A percentile compares a stretch with the other conserved stretches of the same genome.
phyloP scores from a whole-genome alignment of 345 rosid species.

The Citrus sp. region DNA sequence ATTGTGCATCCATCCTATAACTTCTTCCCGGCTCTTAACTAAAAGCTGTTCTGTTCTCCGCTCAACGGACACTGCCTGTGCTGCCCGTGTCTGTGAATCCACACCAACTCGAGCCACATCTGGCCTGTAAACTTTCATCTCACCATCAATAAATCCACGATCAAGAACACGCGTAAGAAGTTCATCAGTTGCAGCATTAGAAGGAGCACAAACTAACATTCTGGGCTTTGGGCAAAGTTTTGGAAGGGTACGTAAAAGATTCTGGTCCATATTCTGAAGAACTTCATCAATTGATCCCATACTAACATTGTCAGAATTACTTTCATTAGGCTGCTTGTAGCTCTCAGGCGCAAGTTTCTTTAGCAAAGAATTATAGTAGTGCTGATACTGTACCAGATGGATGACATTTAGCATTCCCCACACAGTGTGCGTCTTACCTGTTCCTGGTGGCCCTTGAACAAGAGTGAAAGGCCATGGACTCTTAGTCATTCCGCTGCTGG shows the following conservation, averaged over 20 bases:
- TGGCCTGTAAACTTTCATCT: conserved; percentile 95
- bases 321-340: conserved; percentile 78
- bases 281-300: conserved; percentile 96
- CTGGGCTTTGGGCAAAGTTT: conserved; percentile 96
- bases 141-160: conserved; percentile 99
- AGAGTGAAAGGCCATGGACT: conserved; percentile 99
- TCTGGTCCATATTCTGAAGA: conserved; percentile 98
- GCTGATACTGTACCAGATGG: conserved; percentile 99
- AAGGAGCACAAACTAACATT: conserved; percentile 99
- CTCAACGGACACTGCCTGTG: conserved; percentile 99
- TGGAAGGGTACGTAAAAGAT: conserved; percentile 88
- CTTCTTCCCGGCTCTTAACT: conserved; percentile 79
- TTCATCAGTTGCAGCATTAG: conserved; percentile 99
- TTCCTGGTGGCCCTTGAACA: conserved; percentile 99
- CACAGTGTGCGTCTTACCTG: conserved; percentile 98
- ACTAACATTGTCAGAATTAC: conserved; percentile 57
- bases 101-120: conserved; percentile 99
- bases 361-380: conserved; percentile 89
- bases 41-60: conserved; percentile 91
- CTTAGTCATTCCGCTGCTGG: conserved; percentile 74
- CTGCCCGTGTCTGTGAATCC: conserved; percentile 96
- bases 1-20: conserved; percentile 78
- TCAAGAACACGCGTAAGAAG: conserved; percentile 96
- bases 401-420: conserved; percentile 99
- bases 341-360: conserved; percentile 97